Conservation (phyloP, 2,329 filamentous ascomycete species). For the Zymoseptoria passerinii region DNA sequence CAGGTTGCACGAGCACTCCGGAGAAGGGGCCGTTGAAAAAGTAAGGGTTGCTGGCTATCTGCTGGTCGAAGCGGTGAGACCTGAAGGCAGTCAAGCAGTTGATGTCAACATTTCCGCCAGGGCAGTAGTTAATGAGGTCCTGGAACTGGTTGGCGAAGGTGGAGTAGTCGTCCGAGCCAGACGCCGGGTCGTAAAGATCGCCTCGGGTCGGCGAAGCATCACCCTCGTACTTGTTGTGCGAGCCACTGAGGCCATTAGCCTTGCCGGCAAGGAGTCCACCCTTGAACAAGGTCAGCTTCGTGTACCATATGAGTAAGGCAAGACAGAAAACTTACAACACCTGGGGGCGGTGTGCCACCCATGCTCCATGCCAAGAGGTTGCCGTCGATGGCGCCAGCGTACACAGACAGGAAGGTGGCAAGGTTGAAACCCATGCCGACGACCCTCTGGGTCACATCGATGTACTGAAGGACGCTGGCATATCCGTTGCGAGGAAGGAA, state of each 20-base stretch:
- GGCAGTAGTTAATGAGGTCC: slow-evolving; percentile 19
- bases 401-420: slow-evolving; percentile 22
- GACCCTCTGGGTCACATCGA: slow-evolving; percentile 21
- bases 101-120: slow-evolving; percentile 14
- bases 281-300: too few species aligned
- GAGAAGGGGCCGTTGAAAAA: slow-evolving; percentile 16
- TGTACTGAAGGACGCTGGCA: slow-evolving; percentile 24
- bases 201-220: slow-evolving; percentile 28
- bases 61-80: slow-evolving; percentile 16
- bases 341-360: slow-evolving; percentile 14
- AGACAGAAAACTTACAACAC: background rate
- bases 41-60: slow-evolving; percentile 24
- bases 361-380: slow-evolving; percentile 21
- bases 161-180: slow-evolving; percentile 20
- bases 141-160: slow-evolving; percentile 22
- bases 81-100: slow-evolving; percentile 13
- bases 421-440: slow-evolving; percentile 30
- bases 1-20: slow-evolving; percentile 17
- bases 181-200: slow-evolving; percentile 23
- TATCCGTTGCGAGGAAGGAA: slow-evolving; percentile 23
- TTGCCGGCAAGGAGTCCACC: slow-evolving; percentile 1
- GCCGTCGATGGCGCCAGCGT: slow-evolving; percentile 23
- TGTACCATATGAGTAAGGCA: too few species aligned
- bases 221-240: slow-evolving; percentile 32
- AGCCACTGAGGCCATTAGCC: slow-evolving; percentile 20